Base-by-base conservation (phyloP, 2,329 filamentous ascomycete species). In the Xylariaceae sp. region DNA sequence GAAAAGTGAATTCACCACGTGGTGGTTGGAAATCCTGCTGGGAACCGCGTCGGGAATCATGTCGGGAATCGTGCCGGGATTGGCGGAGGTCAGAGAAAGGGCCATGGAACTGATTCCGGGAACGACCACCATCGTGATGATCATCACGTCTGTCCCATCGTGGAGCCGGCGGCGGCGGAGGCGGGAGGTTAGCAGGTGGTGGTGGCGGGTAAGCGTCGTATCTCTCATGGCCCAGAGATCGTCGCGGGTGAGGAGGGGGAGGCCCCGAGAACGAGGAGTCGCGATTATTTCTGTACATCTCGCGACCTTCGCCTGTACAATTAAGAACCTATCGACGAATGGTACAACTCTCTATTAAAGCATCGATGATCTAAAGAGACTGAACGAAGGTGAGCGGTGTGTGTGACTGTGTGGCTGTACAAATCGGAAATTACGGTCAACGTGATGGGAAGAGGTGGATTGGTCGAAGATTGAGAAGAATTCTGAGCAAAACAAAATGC, bases 1-100 rank as follows among this genome's bases (percentile, higher is more conserved):
- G 79, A 60, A 85, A 86, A 0, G 79, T 81, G 66, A 86, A 86
- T 54, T 84, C 81, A 44, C 81, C 70, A 54, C 75, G 75, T 9
- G 77, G 77, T 5, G 74, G 74, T 0, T 68, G 71, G 53, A 71
- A 72, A 39, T 71, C 66, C 23, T 69, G 62, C 17, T 61, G 65
- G 7, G 61, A 57, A 30, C 63, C 56, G 37, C 23, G 49, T n/a
- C 53, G 71, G 53, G 71, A 72, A 39, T 71, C 66, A 34, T 69
- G 62, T 17, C 62, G 65, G 7, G 61, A 57, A 30, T 64, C 56
- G 37, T 35, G 49, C 13, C 53, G 48, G 35, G 55, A 52, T 42
- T 64, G 62, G 54, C 69, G 69, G 30, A 68, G 57, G 17, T 67
- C 65, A 2, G 70, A 70, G 48, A 64, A 69, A 8, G 68, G 63